Conservation (phyloP, 176 grass and related monocot genomes). For the Aegilops umbellulata region DNA sequence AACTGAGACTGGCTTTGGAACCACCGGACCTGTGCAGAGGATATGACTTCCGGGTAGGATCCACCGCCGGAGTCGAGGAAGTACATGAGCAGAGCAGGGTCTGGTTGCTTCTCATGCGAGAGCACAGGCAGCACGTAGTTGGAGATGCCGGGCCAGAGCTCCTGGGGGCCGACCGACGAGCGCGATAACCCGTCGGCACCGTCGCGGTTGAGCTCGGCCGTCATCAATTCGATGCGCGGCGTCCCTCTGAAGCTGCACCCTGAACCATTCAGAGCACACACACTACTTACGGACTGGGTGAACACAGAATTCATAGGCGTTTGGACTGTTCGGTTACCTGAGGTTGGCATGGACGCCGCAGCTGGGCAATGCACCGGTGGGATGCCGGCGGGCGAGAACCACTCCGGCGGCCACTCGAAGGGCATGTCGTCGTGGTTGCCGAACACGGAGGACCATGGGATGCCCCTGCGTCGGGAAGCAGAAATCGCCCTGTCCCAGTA, state of each 20-base stretch:
- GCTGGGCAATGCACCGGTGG: constrained; percentile 49
- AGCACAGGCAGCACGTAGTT: constrained; percentile 72
- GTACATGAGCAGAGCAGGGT: constrained; percentile 63
- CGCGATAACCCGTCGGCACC: constrained; percentile 25
- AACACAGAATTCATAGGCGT: too few species aligned
- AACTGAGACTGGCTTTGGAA: constrained; percentile 40
- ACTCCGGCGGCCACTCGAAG: constrained; percentile 86
- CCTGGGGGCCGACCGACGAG: constrained; percentile 42
- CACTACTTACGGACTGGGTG: not conserved
- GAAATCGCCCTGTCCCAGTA: constrained; percentile 85
- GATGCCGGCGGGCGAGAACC: constrained; percentile 74
- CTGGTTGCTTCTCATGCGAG: constrained; percentile 18
- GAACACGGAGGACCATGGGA: constrained; percentile 73
- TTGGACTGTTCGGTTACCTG: constrained; percentile 26
- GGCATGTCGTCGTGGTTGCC: constrained; percentile 89
- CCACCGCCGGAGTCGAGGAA: constrained; percentile 93
- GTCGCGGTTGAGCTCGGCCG: constrained; percentile 38
- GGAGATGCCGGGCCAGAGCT: constrained; percentile 79
- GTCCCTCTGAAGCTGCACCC: constrained; percentile 65
- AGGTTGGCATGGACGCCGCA: not conserved
- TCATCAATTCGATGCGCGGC: constrained; percentile 45
- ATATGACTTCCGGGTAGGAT: constrained; percentile 73
- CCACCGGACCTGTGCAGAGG: constrained; percentile 62
- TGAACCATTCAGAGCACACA: not conserved
- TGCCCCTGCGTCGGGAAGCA: constrained; percentile 35